Evolutionary conservation across 208 protist species (phyloP).

Genomic region (Leishmania lainsoni): DNA sequence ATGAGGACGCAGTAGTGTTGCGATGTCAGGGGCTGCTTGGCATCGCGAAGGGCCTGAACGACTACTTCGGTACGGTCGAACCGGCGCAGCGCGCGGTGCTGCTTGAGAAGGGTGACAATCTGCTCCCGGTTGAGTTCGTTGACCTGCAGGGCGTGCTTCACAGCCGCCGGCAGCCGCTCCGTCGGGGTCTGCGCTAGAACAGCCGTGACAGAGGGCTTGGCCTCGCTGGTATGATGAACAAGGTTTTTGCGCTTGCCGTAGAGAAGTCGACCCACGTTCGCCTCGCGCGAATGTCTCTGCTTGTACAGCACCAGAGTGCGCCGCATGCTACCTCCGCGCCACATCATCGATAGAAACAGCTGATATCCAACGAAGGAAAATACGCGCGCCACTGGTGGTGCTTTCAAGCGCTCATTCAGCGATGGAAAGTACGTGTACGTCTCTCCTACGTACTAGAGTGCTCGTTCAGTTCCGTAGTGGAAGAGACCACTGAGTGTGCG

Average conservation of each 20-base stretch:
- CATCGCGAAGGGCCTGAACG: constrained; percentile 48
- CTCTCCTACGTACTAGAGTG: not conserved
- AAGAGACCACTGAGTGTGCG: not conserved
- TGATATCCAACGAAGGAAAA: not conserved
- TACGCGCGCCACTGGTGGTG: not conserved
- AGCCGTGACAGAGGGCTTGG: constrained; percentile 50
- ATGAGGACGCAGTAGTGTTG: constrained; percentile 83
- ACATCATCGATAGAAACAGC: not conserved
- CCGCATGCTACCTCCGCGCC: constrained; percentile 11
- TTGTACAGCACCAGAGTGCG: constrained; percentile 11
- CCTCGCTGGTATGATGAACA: constrained; percentile 54
- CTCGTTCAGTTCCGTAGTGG: not conserved
- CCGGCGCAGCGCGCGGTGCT: constrained; percentile 66
- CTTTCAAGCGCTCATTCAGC: not conserved
- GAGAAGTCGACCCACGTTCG: constrained; percentile 70
- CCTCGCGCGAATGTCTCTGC: constrained; percentile 12
- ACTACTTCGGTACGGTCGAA: constrained; percentile 75
- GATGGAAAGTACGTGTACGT: not conserved
- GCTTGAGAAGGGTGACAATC: constrained; percentile 55
- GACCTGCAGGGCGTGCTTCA: constrained; percentile 50
- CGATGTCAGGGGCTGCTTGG: constrained; percentile 43
- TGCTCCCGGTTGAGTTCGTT: constrained; percentile 59
- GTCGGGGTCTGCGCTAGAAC: constrained; percentile 49
- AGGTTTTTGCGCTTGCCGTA: constrained; percentile 85
- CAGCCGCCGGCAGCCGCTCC: constrained; percentile 36